Evolutionary conservation across 805 yeast species (phyloP), one percentile per base, ranked within the genome.

Genomic region (Torulaspora gathmanii): DNA sequence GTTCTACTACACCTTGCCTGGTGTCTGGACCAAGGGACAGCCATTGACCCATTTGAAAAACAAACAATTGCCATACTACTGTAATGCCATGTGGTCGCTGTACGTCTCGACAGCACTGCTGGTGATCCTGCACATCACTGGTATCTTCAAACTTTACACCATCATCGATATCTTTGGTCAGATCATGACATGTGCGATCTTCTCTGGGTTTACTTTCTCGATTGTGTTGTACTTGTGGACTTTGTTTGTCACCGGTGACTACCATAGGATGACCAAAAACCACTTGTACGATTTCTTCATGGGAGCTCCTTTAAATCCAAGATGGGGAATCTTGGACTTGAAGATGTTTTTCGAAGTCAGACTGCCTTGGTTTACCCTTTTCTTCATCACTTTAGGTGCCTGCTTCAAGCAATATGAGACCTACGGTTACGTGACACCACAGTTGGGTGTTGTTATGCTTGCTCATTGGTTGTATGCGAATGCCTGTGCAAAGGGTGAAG

Each of bases 331-430:
- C 56, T 75, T 91, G 57, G 99, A 93, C 69, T 73, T 88, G 65
- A 93, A 93, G 74, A 88, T 93, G 95, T 93, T 93, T 68, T 91
- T 89, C 64, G 99, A 93, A 69, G 97, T 93, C 35, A 81, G 99
- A 65, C 74, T 93, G 49, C 99, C 99, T 12, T 93, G 99, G 99
- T 93, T 82, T 71, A 86, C 89, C 11, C 70, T 93, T 40, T 81
- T 82, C 67, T 86, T 88, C 71, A 67, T 89, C 52, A 74, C 91
- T 2, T 67, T 86, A 46, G 86, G 88, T 23, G 77, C 87, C 25
- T 80, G 82, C 33, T 71, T 87, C 52, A 82, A 79, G 67, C 99
- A 93, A 69, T 78, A 74, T 57, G 96, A 89, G 55, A 69, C 65
- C 1, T 88, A 86, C 60, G 99, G 99, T 19, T 72, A 75, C 52